Evolutionary conservation across 768 basidiomycete genomes (phyloP).

Genomic region (Suillus lakei): DNA sequence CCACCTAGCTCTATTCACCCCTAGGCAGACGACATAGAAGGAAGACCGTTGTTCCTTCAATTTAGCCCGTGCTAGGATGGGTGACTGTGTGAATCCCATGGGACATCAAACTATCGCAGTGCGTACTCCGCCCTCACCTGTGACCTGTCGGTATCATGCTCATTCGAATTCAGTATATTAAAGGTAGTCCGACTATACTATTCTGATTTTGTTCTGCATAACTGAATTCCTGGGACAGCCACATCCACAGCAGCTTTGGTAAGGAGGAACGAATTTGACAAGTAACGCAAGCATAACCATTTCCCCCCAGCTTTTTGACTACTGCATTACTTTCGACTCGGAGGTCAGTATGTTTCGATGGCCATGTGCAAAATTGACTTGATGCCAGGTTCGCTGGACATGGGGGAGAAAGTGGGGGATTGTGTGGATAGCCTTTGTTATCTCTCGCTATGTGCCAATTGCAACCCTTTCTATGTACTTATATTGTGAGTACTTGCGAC

Average conservation of each 20-base stretch:
- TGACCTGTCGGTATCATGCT: not conserved
- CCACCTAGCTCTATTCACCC: not conserved
- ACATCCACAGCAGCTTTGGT: not conserved
- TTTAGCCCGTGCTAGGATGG: not conserved
- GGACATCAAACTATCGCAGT: not conserved
- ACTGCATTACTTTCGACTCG: constrained; percentile 1
- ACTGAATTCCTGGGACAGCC: not conserved
- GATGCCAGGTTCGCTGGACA: constrained; percentile 22
- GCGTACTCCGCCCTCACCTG: not conserved
- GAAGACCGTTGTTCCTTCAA: not conserved
- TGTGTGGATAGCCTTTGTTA: constrained; percentile 19
- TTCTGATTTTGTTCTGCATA: not conserved
- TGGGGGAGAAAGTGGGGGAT: constrained; percentile 22
- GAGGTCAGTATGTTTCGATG: not conserved
- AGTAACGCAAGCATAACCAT: not conserved
- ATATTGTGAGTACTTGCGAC: not conserved
- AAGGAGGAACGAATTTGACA: not conserved
- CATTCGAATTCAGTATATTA: not conserved
- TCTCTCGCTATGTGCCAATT: constrained; percentile 27
- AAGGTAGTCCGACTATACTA: not conserved
- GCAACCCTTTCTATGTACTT: constrained; percentile 17
- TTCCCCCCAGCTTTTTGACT: constrained; percentile 3
- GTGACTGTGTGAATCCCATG: not conserved
- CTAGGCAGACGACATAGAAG: not conserved
- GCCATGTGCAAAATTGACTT: not conserved